Base-by-base conservation (phyloP, 345 rosid genomes). In the Zanthoxylum bungeanum region DNA sequence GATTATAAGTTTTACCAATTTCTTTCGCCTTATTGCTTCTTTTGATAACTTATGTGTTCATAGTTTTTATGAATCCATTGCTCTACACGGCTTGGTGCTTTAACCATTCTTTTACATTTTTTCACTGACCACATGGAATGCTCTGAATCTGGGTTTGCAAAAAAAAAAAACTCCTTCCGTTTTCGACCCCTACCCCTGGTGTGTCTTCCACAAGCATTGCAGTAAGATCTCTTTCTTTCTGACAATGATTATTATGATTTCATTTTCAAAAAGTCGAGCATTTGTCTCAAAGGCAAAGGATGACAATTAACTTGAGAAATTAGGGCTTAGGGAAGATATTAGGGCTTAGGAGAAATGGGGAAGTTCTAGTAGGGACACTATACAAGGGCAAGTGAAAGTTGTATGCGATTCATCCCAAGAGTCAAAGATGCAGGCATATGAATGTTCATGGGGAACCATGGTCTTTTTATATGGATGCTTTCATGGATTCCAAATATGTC, bases 171-270 rank as follows among this genome's bases (percentile, higher is more conserved):
- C 37, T 50, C 62, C 68, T 47, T 34, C 60, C 69, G 52, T 28
- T 7, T 36, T 47, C 51, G 62, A 60, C 27, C 10, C 27, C 27
- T 49, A 42, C 53, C 21, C 31, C 55, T 44, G 28, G 22, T 27
- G 40, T 47, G n/a, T n/a, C 55, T 30, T 59, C 2, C 22, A 47
- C 34, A 73, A 59, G 57, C 28, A 50, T 64, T 60, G 56, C 46
- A 53, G 71, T 69, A 70, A 66, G 76, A 51, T 74, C 64, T 17
- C 39, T 34, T 50, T n/a, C n/a, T 65, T 28, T 58, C 69, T 49
- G n/a, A 55, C 52, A 51, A 57, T 55, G 25, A 55, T 37, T 24
- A 36, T 28, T 40, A 28, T 9, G 3, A 50, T 37, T 61, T 24
- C 21, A 66, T 31, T 65, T 44, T n/a, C n/a, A n/a, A n/a, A n/a